These are phyloP conservation scores for Ramularia collo-cygni DNA, from an alignment of 2,329 filamentous ascomycete species.

Conservation along the genomic window DNA sequence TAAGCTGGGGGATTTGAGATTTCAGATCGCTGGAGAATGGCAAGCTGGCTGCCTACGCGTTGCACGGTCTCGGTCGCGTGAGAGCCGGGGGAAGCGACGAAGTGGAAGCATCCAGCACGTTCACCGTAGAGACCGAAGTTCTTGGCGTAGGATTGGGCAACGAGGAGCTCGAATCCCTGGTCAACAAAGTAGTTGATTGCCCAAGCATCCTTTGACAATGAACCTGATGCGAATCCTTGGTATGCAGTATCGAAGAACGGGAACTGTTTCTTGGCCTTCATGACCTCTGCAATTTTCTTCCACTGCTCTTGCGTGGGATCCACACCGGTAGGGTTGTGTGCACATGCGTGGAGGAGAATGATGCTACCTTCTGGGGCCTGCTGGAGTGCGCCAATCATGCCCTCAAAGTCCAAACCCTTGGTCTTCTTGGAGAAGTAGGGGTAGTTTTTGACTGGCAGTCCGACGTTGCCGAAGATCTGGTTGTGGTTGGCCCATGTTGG, in stretches of 20 bases:
- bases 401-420: constrained; percentile 84
- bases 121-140: constrained; percentile 83
- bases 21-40: constrained; percentile 91
- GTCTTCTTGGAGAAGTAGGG: constrained; percentile 90
- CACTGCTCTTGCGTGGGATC: constrained; percentile 92
- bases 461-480: constrained; percentile 94
- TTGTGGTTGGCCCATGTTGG: constrained; percentile 99
- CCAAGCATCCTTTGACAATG: constrained; percentile 76
- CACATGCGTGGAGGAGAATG: constrained; percentile 88
- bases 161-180: constrained; percentile 67
- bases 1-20: constrained; percentile 96
- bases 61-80: constrained; percentile 54
- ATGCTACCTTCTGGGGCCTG: constrained; percentile 72
- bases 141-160: constrained; percentile 50
- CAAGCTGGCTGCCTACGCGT: constrained; percentile 77
- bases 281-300: constrained; percentile 75
- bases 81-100: constrained; percentile 66
- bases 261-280: constrained; percentile 76
- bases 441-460: constrained; percentile 70
- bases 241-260: constrained; percentile 98
- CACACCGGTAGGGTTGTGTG: constrained; percentile 96
- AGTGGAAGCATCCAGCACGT: constrained; percentile 93
- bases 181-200: constrained; percentile 93
- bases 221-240: constrained; percentile 93
- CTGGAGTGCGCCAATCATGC: constrained; percentile 68